A percentile compares a stretch with the other conserved stretches of the same genome.
Conservation (phyloP, 805 yeast genomes). For the Kuraishia hungarica region DNA sequence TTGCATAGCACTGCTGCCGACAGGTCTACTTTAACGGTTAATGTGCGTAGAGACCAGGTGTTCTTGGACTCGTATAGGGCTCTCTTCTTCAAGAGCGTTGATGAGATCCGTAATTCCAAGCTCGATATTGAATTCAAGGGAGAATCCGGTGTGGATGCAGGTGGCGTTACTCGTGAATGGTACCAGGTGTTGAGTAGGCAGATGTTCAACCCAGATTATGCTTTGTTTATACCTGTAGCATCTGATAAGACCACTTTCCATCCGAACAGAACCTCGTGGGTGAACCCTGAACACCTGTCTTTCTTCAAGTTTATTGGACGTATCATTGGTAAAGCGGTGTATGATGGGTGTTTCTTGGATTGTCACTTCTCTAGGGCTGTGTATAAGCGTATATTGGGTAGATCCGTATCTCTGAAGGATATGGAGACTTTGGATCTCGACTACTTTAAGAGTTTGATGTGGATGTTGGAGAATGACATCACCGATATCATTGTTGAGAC, state of each 20-base stretch:
- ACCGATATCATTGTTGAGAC: constrained; percentile 94
- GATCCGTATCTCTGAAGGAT: constrained; percentile 78
- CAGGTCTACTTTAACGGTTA: constrained; percentile 45
- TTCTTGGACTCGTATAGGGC: constrained; percentile 85
- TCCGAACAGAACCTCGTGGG: constrained; percentile 87
- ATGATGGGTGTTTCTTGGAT: constrained; percentile 77
- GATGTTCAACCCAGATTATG: constrained; percentile 94
- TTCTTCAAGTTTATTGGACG: constrained; percentile 93
- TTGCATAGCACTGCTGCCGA: constrained; percentile 43
- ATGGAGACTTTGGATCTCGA: constrained; percentile 91
- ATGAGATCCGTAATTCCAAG: constrained; percentile 63
- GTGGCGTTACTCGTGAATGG: constrained; percentile 98
- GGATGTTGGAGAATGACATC: constrained; percentile 97
- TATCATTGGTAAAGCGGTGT: constrained; percentile 89
- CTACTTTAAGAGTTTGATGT: constrained; percentile 81
- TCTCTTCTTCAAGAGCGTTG: constrained; percentile 67
- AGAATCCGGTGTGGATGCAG: constrained; percentile 96
- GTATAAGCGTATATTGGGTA: constrained; percentile 76
- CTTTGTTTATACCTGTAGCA: constrained; percentile 83
- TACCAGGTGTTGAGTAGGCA: constrained; percentile 88
- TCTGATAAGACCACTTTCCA: constrained; percentile 92
- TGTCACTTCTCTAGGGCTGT: constrained; percentile 95
- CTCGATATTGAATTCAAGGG: constrained; percentile 81
- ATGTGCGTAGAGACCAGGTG: constrained; percentile 81
- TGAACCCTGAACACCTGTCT: constrained; percentile 86